These are phyloP conservation scores for Populus tremula DNA, from an alignment of 345 rosid genomes.

Conservation along the genomic window DNA sequence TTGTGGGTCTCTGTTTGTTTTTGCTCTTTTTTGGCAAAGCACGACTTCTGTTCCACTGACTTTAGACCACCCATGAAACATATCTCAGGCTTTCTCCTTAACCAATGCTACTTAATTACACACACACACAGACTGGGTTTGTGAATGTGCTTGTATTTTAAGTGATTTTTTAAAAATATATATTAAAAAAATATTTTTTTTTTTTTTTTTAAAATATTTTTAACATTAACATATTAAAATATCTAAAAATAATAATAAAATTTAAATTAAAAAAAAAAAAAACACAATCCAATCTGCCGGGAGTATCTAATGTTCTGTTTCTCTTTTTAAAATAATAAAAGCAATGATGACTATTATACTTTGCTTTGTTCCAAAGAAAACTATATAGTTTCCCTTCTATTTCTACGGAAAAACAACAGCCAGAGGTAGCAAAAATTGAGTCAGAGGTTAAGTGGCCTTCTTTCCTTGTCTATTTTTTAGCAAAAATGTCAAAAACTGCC, in stretches of 20 bases:
- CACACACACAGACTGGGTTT: too few relatives aligned
- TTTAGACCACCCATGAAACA: slow-evolving; percentile 14
- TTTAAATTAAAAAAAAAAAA: too few relatives aligned
- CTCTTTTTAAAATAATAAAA: slow-evolving; percentile 10
- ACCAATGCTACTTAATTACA: slow-evolving; percentile 26
- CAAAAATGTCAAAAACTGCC: neutral
- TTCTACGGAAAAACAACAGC: neutral
- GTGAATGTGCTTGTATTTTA: too few relatives aligned
- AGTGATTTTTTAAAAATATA: too few relatives aligned
- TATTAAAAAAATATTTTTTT: too few relatives aligned
- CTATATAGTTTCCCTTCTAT: neutral
- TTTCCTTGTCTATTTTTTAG: neutral
- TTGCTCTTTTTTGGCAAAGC: slow-evolving; percentile 21
- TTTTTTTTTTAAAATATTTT: too few relatives aligned
- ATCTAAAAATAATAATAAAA: too few relatives aligned
- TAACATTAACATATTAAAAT: too few relatives aligned
- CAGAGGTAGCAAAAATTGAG: neutral
- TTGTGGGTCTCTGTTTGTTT: slow-evolving; percentile 1
- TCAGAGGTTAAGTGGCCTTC: neutral
- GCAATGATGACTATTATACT: neutral
- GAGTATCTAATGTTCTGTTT: neutral
- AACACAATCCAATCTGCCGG: too few relatives aligned
- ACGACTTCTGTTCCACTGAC: slow-evolving; percentile 37
- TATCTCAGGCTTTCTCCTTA: slow-evolving; percentile 55
- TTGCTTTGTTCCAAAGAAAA: neutral